These are phyloP conservation scores for Emmonsiellopsis sp. DNA, from an alignment of 2,329 filamentous ascomycete genomes.

Conservation along the genomic window DNA sequence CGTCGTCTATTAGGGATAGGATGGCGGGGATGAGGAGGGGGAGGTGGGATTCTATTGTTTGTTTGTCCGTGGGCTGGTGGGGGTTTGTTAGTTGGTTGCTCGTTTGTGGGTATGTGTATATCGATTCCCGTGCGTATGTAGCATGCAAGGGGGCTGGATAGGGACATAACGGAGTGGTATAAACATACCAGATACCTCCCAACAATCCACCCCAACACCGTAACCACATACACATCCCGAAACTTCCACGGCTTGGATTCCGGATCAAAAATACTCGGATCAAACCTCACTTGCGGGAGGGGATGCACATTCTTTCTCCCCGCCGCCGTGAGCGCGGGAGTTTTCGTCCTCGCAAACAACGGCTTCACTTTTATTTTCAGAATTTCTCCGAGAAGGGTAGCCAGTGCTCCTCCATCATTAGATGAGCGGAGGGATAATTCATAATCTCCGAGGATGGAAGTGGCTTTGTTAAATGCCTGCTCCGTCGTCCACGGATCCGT, in stretches of 20 bases:
- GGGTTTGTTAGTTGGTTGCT: background rate
- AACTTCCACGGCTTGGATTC: slow-evolving; percentile 33
- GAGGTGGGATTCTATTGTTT: slow-evolving; percentile 33
- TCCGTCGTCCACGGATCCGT: slow-evolving; percentile 29
- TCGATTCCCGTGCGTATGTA: slow-evolving; percentile 6
- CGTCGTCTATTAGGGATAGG: slow-evolving; percentile 36
- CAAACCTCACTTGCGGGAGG: slow-evolving; percentile 27
- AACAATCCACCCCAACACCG: slow-evolving; percentile 28
- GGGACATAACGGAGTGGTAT: background rate
- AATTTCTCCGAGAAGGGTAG: slow-evolving; percentile 17
- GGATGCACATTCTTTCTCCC: slow-evolving; percentile 38
- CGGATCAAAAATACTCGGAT: slow-evolving; percentile 26
- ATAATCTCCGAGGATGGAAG: slow-evolving; percentile 12
- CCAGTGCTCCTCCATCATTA: slow-evolving; percentile 9
- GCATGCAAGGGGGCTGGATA: background rate
- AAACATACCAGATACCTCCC: slow-evolving; percentile 26
- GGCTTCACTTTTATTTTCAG: slow-evolving; percentile 29
- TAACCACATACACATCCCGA: slow-evolving; percentile 25
- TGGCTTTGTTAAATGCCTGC: slow-evolving; percentile 14
- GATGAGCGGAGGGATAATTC: background rate
- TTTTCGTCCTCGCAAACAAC: slow-evolving; percentile 33
- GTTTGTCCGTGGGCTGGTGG: slow-evolving; percentile 18
- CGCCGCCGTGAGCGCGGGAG: slow-evolving; percentile 32
- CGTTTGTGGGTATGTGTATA: slow-evolving; percentile 5
- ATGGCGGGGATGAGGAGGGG: slow-evolving; percentile 36